Conservation (phyloP, 2,329 filamentous ascomycete genomes). For the Aspergillus novoparasiticus region DNA sequence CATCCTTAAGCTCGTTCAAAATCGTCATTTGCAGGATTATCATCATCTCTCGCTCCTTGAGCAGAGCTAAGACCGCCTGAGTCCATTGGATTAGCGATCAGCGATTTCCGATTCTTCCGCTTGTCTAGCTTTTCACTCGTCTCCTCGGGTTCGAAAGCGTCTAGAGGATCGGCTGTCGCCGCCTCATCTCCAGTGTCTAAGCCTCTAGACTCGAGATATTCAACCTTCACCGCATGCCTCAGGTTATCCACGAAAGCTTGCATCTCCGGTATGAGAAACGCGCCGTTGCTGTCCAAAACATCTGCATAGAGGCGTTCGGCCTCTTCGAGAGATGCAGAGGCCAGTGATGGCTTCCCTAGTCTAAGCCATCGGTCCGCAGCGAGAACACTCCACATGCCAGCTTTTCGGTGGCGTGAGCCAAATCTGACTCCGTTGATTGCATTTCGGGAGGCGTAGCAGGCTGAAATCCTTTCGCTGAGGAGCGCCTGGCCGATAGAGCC, state of each 20-base stretch:
- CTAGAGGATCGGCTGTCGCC: slow-evolving; percentile 31
- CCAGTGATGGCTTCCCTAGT: slow-evolving; percentile 74
- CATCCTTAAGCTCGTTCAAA: slow-evolving; percentile 48
- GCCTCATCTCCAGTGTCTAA: slow-evolving; percentile 35
- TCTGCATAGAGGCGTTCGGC: slow-evolving; percentile 59
- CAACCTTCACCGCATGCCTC: slow-evolving; percentile 45
- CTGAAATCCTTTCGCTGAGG: slow-evolving; percentile 80
- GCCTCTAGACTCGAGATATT: slow-evolving; percentile 46
- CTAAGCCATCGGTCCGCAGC: slow-evolving; percentile 82
- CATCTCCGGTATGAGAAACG: slow-evolving; percentile 56
- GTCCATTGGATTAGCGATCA: slow-evolving; percentile 56
- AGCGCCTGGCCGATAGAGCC: slow-evolving; percentile 78
- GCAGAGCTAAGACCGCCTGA: slow-evolving; percentile 51
- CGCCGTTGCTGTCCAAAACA: slow-evolving; percentile 41
- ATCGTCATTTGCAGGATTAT: slow-evolving; percentile 45
- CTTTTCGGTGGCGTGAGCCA: slow-evolving; percentile 77
- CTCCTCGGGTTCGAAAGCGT: slow-evolving; percentile 39
- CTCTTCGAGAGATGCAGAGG: slow-evolving; percentile 74
- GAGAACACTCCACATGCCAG: slow-evolving; percentile 84
- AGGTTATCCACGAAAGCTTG: slow-evolving; percentile 49
- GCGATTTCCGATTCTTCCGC: slow-evolving; percentile 58
- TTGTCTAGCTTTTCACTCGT: slow-evolving; percentile 59
- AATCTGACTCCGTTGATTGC: slow-evolving; percentile 67
- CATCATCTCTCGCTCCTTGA: slow-evolving; percentile 36
- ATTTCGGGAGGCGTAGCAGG: slow-evolving; percentile 76